Evolutionary conservation across 306 rosid species (phyloP).

Genomic region (Phaseolus lunatus): DNA sequence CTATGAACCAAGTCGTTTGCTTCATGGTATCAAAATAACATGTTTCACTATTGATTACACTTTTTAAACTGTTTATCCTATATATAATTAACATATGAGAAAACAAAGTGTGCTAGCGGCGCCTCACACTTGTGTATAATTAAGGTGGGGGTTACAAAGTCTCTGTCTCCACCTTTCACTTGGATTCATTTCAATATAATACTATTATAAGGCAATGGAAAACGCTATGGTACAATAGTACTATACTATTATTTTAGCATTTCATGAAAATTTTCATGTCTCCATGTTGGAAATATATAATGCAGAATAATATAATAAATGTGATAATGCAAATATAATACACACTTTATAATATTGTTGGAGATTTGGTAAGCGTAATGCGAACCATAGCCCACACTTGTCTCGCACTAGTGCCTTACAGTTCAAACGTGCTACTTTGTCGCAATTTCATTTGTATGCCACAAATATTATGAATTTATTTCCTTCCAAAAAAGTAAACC

Average conservation of each 20-base stretch:
- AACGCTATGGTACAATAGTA: not conserved
- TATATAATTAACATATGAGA: too few species aligned
- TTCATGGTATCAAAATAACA: too few species aligned
- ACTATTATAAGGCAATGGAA: not conserved
- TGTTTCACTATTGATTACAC: too few species aligned
- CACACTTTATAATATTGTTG: slow-evolving; percentile 3
- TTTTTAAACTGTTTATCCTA: too few species aligned
- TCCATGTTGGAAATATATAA: not conserved
- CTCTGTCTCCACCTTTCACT: slow-evolving; percentile 29
- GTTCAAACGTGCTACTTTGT: not conserved
- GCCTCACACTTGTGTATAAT: not conserved
- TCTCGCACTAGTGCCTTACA: slow-evolving; percentile 14
- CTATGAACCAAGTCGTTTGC: not conserved
- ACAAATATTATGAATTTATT: not conserved
- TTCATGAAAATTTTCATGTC: not conserved
- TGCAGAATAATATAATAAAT: not conserved
- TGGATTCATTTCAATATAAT: too few species aligned
- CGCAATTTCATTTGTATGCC: not conserved
- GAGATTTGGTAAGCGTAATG: slow-evolving; percentile 19
- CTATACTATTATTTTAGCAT: not conserved
- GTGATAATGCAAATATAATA: not conserved
- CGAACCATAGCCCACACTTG: slow-evolving; percentile 35
- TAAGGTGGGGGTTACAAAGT: slow-evolving; percentile 22
- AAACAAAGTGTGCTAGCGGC: too few species aligned
- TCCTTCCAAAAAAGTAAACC: not conserved